These are phyloP conservation scores for Phylloporus rhodoxanthus DNA, from an alignment of 768 basidiomycete species.

Conservation along the genomic window DNA sequence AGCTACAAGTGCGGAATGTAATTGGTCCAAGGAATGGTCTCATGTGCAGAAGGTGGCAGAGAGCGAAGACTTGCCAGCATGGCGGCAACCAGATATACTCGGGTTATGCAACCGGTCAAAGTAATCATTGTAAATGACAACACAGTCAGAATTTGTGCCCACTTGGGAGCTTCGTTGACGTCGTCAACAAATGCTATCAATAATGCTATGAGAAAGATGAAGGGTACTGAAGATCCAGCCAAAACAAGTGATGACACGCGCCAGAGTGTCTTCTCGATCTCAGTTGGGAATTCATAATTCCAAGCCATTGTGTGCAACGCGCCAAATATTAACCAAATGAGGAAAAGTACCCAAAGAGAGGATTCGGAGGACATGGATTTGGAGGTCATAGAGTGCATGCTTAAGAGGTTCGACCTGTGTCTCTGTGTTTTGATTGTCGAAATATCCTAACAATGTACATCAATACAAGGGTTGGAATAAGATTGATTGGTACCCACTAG, in stretches of 20 bases:
- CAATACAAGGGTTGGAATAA: not conserved
- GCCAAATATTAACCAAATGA: not conserved
- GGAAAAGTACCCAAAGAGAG: not conserved
- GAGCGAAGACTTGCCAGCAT: slow-evolving; percentile 5
- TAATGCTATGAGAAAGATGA: no score
- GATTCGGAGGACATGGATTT: not conserved
- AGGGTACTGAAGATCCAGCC: not conserved
- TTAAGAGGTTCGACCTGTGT: not conserved
- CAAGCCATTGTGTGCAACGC: not conserved
- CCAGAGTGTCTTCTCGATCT: not conserved
- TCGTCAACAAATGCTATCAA: no score
- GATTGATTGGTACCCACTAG: not conserved
- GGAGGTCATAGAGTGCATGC: no score
- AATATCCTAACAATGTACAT: not conserved
- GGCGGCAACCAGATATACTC: not conserved
- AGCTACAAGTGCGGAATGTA: slow-evolving; percentile 1
- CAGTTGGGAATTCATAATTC: not conserved
- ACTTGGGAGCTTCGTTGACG: no score
- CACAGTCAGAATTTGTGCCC: no score
- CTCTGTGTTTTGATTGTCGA: not conserved
- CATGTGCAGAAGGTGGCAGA: not conserved
- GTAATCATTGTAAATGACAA: no score
- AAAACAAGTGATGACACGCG: not conserved
- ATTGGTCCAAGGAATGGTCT: not conserved
- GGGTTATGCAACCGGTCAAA: not conserved